These are phyloP conservation scores for Fraxinus baroniana DNA, from an alignment of 305 asterid species.

Conservation along the genomic window DNA sequence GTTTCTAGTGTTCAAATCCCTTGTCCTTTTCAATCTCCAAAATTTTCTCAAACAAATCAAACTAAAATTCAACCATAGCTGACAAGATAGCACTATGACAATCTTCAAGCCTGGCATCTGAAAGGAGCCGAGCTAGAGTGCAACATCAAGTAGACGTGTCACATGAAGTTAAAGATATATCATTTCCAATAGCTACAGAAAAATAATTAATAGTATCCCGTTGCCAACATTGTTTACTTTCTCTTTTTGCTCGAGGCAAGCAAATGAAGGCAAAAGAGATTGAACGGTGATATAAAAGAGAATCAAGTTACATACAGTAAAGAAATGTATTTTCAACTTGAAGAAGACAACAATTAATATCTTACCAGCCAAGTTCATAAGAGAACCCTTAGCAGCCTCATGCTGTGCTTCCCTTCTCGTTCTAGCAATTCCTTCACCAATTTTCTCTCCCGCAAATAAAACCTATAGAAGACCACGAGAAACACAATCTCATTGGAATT, in stretches of 20 bases:
- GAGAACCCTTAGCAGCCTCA: slow-evolving; percentile 81
- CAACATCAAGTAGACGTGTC: neutral
- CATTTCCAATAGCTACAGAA: neutral
- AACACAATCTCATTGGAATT: slow-evolving; percentile 12
- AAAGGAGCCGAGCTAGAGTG: neutral
- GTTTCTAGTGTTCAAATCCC: neutral
- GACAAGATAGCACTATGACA: neutral
- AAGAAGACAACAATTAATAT: slow-evolving; percentile 23
- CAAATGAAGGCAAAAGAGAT: neutral
- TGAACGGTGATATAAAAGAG: neutral
- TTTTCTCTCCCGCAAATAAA: slow-evolving; percentile 76
- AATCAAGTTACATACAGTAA: neutral
- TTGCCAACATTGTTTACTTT: neutral
- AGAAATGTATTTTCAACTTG: slow-evolving; percentile 16
- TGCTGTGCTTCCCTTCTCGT: slow-evolving; percentile 90
- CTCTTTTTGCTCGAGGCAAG: neutral
- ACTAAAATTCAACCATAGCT: neutral
- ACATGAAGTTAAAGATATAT: neutral
- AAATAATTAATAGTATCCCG: neutral
- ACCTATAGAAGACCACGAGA: slow-evolving; percentile 52
- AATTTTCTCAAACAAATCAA: neutral
- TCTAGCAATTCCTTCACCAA: slow-evolving; percentile 80
- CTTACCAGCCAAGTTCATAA: slow-evolving; percentile 77
- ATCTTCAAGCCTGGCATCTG: neutral
- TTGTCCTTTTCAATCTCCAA: neutral